Base-by-base conservation (phyloP, 2,329 filamentous ascomycete species). In the Alternaria gaisen region DNA sequence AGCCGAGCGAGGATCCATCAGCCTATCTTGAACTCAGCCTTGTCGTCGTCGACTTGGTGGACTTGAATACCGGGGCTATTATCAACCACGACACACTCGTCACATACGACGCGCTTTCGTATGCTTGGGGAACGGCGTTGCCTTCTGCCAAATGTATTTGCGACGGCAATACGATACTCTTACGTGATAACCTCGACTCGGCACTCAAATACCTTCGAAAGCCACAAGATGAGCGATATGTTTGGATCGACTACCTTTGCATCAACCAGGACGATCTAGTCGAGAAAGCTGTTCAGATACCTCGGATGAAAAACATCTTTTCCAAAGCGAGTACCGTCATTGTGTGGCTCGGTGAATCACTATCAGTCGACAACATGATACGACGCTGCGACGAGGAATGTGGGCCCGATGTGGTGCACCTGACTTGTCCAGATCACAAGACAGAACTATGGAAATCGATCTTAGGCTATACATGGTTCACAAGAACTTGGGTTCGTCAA, bases 1-100 rank as follows among this genome's bases (percentile, higher is more conserved):
- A 40, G 8, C 36, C 36, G 1, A 20, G 1, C n/a, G n/a, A n/a
- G 1, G 36, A 40, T 3, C 8, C 0, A 3, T 18, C n/a, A 0
- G 36, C 36, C 4, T 18, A 3, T 11, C n/a, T 40, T 4, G n/a
- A 40, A 40, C n/a, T 40, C n/a, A 40, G 8, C n/a, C 36, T 40
- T 8, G n/a, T 40, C 2, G 36, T 40, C n/a, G 36, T 40, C 1
- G n/a, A 40, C n/a, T 40, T 40, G n/a, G 36, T 40, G 7, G 36
- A 40, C n/a, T 11, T 40, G 36, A 5, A 40, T 1, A 40, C 3
- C 5, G 36, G 36, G 4, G 36, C 36, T 10, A 4, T 40, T 3
- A 10, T 40, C 9, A 40, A 40, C 9, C 36, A 40, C n/a, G 8
- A 40, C 36, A 20, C n/a, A 1, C 9, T 40, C 4, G 36, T 40